These are phyloP conservation scores for Nymphaea thermarum DNA, from an alignment of 164 flowering plant genomes.

Conservation along the genomic window DNA sequence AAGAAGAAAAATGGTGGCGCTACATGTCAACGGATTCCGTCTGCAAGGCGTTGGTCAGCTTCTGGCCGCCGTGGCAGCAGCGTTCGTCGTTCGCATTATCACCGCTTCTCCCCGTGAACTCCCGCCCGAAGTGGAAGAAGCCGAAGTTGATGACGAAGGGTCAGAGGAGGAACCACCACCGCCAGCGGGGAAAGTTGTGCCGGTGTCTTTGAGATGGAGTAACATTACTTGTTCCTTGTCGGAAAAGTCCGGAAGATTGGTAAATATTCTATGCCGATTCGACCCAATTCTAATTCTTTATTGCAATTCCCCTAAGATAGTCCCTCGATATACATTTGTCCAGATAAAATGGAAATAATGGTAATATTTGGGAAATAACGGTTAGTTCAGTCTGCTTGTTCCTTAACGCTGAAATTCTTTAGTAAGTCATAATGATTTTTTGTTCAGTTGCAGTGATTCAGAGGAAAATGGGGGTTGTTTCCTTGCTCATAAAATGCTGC, in stretches of 20 bases:
- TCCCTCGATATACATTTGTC: no score
- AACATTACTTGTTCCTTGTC: constrained; percentile 69
- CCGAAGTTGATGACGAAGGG: constrained; percentile 12
- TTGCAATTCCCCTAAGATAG: no score
- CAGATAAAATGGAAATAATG: no score
- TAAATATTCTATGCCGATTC: constrained; percentile 14
- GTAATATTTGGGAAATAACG: no score
- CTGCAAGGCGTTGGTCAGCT: constrained; percentile 69
- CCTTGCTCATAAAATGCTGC: neutral
- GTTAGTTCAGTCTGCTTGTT: no score
- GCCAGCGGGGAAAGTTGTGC: constrained; percentile 33
- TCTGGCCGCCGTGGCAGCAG: constrained; percentile 65
- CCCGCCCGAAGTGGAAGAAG: constrained; percentile 27
- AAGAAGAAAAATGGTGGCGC: neutral
- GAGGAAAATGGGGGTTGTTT: neutral
- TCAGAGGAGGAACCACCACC: constrained; percentile 16
- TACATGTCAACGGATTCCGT: constrained; percentile 19
- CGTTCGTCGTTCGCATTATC: constrained; percentile 66
- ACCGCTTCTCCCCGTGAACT: constrained; percentile 58
- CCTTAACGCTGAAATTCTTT: no score
- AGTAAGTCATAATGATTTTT: no score
- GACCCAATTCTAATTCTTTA: neutral
- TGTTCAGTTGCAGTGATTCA: neutral
- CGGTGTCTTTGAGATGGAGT: constrained; percentile 72
- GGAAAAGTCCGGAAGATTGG: constrained; percentile 66